Evolutionary conservation across 768 basidiomycete genomes (phyloP), one percentile per base, ranked within the genome.

Genomic region (Mycena floridula): DNA sequence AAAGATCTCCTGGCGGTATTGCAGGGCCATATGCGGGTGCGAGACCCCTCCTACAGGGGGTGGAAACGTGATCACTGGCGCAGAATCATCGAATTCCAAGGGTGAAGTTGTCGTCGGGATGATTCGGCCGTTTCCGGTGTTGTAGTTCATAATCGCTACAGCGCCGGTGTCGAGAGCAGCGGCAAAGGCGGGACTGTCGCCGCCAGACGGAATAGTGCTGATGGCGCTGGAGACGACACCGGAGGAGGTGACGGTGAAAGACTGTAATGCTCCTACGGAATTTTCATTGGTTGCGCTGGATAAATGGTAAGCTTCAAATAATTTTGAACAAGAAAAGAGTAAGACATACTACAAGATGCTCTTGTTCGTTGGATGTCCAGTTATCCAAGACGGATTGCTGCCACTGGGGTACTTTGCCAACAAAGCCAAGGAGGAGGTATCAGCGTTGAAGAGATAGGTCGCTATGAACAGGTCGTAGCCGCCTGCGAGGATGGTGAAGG

Each of bases 21-120:
- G 67, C 24, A 78, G 59, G 9, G 74, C 68, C 79, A 79, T 80
- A 59, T 84, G 82, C 7, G 82, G 80, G 57, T 81, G 75, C 3
- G 79, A 77, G 20, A 59, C 59, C 5, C 52, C 55, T 25, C 59
- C 62, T 2, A 58, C 62, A 9, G 54, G 54, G 1, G 72, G 64
- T 13, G 78, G 73, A 59, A 82, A 81, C 1, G 68, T 61, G 54
- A 76, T 70, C 2, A 69, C 54, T 3, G 65, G 58, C 9, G 60
- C 59, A 20, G 67, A 65, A n/a, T 58, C 54, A 38, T 58, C 44
- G 50, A 71, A 71, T 35, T 53, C 59, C 16, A 66, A 49, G 1
- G 63, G 62, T 48, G 76, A 68, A 13, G 48, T 48, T 15, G 57
- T 50, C 0, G 64, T 65, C 0, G 69, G 63, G 18, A 72, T 48